Percentiles rank a stretch among this genome's conserved stretches.
Evolutionary conservation across 306 rosid species (phyloP).

Genomic region (Dryas alaskensis): DNA sequence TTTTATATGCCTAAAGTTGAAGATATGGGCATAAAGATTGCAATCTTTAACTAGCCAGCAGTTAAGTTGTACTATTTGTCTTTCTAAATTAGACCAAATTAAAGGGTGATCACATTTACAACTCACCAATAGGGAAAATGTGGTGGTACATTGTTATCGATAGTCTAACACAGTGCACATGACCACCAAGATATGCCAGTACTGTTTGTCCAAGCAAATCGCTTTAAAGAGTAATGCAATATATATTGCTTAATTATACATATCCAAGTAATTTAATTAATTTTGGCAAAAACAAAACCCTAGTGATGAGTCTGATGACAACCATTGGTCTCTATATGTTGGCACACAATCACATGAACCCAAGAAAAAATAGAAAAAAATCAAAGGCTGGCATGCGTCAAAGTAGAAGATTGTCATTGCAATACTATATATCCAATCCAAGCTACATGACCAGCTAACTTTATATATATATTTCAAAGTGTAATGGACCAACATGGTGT

Average conservation of each 20-base stretch:
- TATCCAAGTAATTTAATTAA: not conserved
- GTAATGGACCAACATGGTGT: conserved; percentile 21
- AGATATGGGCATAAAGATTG: conserved; percentile 6
- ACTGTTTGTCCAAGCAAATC: conserved; percentile 9
- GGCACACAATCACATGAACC: conserved; percentile 27
- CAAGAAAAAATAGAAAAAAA: not conserved
- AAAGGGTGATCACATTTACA: not conserved
- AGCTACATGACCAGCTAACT: no score
- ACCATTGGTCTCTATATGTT: conserved; percentile 28
- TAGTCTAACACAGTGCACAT: conserved; percentile 40
- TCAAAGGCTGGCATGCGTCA: conserved; percentile 38
- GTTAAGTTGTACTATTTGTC: not conserved
- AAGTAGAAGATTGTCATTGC: conserved; percentile 19
- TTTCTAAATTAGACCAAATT: not conserved
- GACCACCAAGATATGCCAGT: conserved; percentile 25
- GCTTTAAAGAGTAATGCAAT: not conserved
- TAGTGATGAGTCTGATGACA: conserved; percentile 25
- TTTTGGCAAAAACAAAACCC: conserved; percentile 33
- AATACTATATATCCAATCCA: not conserved
- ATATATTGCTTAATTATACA: not conserved
- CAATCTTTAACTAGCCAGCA: not conserved
- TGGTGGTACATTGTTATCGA: not conserved
- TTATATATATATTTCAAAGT: no score
- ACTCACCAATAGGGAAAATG: not conserved
- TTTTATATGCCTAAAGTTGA: not conserved